A percentile compares a stretch with the other conserved stretches of the same genome.
These are phyloP conservation scores for Pleurotus djamor DNA, from an alignment of 768 basidiomycete species.

Conservation along the genomic window DNA sequence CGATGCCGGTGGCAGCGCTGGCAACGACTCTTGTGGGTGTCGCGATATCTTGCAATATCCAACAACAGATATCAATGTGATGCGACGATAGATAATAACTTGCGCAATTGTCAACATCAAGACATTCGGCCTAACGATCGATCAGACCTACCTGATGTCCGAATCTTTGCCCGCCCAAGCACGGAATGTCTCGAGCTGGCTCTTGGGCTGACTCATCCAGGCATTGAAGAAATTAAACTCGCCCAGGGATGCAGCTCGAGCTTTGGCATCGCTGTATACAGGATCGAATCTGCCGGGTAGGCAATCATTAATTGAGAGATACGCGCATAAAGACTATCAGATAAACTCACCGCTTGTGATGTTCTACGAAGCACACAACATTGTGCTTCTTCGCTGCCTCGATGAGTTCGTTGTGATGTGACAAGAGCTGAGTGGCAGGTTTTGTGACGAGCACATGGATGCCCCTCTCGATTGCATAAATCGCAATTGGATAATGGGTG, in stretches of 20 bases:
- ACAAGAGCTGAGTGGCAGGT: conserved; percentile 84
- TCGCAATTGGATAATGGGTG: conserved; percentile 83
- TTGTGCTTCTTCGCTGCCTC: conserved; percentile 75
- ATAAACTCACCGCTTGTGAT: conserved; percentile 71
- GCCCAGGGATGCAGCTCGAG: conserved; percentile 70
- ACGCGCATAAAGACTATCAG: conserved; percentile 8
- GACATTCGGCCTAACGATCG: background rate
- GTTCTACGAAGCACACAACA: conserved; percentile 91
- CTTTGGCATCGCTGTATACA: conserved; percentile 88
- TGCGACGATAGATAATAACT: conserved; percentile 96
- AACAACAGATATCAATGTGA: conserved; percentile 88
- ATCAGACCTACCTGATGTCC: conserved; percentile 69
- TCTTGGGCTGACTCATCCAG: conserved; percentile 98
- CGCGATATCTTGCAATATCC: conserved; percentile 78
- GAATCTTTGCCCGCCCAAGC: conserved; percentile 96
- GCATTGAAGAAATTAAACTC: conserved; percentile 96
- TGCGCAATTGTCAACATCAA: conserved; percentile 6
- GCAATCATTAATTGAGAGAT: background rate
- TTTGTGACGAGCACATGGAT: conserved; percentile 93
- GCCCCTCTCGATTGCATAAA: conserved; percentile 82
- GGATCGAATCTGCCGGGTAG: conserved; percentile 66
- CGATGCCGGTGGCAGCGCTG: conserved; percentile 88
- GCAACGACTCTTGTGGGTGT: conserved; percentile 85
- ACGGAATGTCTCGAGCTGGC: conserved; percentile 90
- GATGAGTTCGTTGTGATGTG: conserved; percentile 79